Base-by-base conservation (phyloP, 495 filamentous ascomycete genomes). In the Aspergillus ostianus region DNA sequence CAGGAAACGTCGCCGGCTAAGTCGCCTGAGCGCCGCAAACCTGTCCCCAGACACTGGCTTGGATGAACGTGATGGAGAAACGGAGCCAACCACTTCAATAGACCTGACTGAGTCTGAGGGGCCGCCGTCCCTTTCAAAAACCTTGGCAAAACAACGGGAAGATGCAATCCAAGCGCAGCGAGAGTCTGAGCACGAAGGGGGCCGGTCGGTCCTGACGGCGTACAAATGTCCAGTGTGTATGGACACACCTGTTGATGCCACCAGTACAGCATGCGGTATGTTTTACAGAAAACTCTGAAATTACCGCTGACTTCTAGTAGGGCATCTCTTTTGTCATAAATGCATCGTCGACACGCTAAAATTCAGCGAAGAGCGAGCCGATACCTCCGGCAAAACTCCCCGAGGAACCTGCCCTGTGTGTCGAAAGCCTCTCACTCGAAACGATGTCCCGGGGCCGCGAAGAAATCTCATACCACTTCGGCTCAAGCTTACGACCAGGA, bases 171-270 rank as follows among this genome's bases (percentile, higher is more conserved):
- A 76, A 55, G 77, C 77, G 0, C 84, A 87, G 59, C 68, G 77
- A 55, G 77, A 79, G 27, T 68, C 73, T 15, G 85, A 84, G 41
- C 80, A 81, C 6, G 57, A 61, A 20, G 48, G 61, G 23, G 57
- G 58, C 75, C 80, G 41, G 61, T 81, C 53, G 82, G 81, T 64
- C 58, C 90, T 53, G 75, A 82, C 57, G 71, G 72, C 52, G 75
- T 90, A 59, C 80, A 87, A 63, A 41, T 96, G 92, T 60, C 87
- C 92, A 29, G 91, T 96, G 53, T 96, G 92, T 77, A 87, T 96
- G 85, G 92, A 95, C 55, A 81, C 84, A 46, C 85, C 83, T 4
- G 87, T 80, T 19, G 80, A 89, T 67, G 69, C 93, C 60, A 93
- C 90, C 1, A 86, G 86, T 47, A 96, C 92, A 2, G 80, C 87